phyloP scores from a whole-genome alignment of 208 protist genomes.

The Acanthamoeba healyi region DNA sequence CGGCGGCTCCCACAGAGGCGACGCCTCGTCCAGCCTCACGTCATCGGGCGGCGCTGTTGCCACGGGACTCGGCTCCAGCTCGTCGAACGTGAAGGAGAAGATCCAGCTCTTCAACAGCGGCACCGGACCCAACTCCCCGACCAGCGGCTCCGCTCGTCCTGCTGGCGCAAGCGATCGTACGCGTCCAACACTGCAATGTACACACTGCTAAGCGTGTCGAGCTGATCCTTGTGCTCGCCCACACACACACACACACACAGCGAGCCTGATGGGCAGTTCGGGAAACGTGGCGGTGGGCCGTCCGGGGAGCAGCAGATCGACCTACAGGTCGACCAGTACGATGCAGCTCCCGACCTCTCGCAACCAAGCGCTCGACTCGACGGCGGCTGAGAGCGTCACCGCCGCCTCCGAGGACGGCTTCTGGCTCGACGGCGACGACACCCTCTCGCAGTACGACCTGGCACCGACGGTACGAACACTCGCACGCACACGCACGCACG shows the following conservation, averaged over 20 bases:
- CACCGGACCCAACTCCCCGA: background rate
- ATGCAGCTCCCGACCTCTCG: background rate
- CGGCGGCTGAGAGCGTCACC: background rate
- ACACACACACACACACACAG: too few species aligned
- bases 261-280: background rate
- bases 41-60: background rate
- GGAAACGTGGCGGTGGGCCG: background rate
- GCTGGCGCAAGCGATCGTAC: too few species aligned
- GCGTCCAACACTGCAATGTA: too few species aligned
- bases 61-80: background rate
- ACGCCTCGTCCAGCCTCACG: background rate
- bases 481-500: background rate
- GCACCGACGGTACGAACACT: background rate
- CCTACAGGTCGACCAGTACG: background rate
- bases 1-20: background rate
- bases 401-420: conserved; percentile 43
- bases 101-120: conserved; percentile 21
- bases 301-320: background rate
- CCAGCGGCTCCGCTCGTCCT: background rate
- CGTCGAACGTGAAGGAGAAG: background rate
- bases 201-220: too few species aligned
- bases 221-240: too few species aligned
- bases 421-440: conserved; percentile 62
- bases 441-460: conserved; percentile 45
- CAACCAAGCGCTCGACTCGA: background rate